phyloP scores from a whole-genome alignment of 345 rosid species.

The Melaleuca alternifolia region DNA sequence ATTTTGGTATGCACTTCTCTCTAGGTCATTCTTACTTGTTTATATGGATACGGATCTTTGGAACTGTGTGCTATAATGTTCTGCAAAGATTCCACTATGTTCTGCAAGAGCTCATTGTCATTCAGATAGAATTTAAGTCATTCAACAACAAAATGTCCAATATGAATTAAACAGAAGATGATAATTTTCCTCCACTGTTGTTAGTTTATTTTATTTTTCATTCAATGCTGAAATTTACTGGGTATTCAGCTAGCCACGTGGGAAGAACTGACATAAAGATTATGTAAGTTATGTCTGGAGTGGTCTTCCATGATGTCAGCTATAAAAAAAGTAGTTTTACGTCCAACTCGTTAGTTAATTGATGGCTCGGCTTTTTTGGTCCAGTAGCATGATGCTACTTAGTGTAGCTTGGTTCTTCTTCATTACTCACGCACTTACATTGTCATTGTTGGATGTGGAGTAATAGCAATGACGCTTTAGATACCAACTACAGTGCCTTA shows the following conservation, averaged over 20 bases:
- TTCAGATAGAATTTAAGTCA: not conserved
- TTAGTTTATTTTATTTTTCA: not conserved
- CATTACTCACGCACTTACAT: not conserved
- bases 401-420: not conserved
- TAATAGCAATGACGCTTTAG: not conserved
- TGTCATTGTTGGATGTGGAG: not conserved
- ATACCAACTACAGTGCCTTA: not conserved
- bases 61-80: not conserved
- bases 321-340: not conserved
- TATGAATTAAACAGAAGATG: not conserved
- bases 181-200: not conserved
- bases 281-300: not conserved
- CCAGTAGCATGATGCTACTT: not conserved
- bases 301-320: not conserved
- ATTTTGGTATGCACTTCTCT: conserved; percentile 50
- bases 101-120: not conserved
- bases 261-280: not conserved
- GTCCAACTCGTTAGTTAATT: not conserved
- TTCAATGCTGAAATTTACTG: not conserved
- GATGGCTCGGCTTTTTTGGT: not conserved
- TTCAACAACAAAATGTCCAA: not conserved
- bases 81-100: not conserved
- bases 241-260: not conserved
- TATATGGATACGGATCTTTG: not conserved
- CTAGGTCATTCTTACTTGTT: not conserved